Base-by-base conservation (phyloP, 176 grass and related monocot species). In the Pharus latifolius region DNA sequence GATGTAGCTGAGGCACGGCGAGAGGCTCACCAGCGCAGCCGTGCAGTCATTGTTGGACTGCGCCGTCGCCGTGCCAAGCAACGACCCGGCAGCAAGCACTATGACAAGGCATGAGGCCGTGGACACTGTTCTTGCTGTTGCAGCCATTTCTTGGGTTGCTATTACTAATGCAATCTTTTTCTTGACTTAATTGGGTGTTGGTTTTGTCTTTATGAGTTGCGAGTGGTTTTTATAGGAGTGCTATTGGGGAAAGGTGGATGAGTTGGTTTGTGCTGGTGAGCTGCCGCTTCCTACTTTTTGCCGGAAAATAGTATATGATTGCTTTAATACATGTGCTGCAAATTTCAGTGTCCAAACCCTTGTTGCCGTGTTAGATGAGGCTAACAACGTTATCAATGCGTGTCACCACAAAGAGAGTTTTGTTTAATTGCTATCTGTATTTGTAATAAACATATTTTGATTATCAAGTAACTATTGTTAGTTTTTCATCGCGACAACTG, bases 1-100 rank as follows among this genome's bases (percentile, higher is more conserved):
- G 55, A 92, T 92, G 85, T 92, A 97, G 83, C 82, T 85, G 17
- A 97, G 49, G 88, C 93, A 97, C 76, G 93, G 89, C 37, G 85
- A 89, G 44, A 97, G 70, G 74, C 83, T 63, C 50, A 97, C 14
- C 8, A 97, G 69, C 38, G 80, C 79, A 2, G 78, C 56, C 43
- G 86, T 78, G 77, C 93, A 97, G 55, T 78, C 76, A 24, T 59
- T 67, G 60, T 44, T 56, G 26, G 77, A 80, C 75, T 97, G 89
- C 1, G 86, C 89, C 10, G 72, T 41, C 6, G 88, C 76, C 15
- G 71, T 26, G 2, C 55, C 25, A 2, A 96, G 67, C 60, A 74
- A 7, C 53, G 71, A 43, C 12, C 22, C 57, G 5, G 50, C 27
- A 1, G 69, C 61, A n/a, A n/a, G n/a, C n/a, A 32, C 66, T 13